Base-by-base conservation (phyloP, 352 stramenopile species). In the Pseudoperonospora humuli region DNA sequence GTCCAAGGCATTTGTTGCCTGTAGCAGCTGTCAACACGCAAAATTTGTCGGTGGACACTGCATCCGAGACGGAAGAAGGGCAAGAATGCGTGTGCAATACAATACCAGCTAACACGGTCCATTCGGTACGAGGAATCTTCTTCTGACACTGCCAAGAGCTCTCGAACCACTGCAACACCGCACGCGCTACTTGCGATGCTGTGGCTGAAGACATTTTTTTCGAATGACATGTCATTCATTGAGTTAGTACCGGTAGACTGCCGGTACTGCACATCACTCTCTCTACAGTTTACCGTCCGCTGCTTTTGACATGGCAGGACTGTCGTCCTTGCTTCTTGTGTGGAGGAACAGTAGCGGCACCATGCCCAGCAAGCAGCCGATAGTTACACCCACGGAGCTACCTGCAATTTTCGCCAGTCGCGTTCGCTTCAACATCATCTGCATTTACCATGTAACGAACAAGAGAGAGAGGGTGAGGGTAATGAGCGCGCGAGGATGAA, bases 1-100 rank as follows among this genome's bases (percentile, higher is more conserved):
- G 41, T 1, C 77, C 80, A n/a, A 93, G 65, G 33, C 81, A 93
- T 46, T 93, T 93, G 47, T 69, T 91, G 45, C 81, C 81, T 0
- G 81, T 84, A 13, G 67, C 77, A 7, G 45, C 50, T 26, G 67
- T 45, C 25, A 93, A 20, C 2, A 91, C 74, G 14, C 68, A 64
- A 27, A 68, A 64, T n/a, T 23, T 29, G 25, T 59, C 42, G 19
- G 19, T 34, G 3, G 9, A 26, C 10, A 44, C 49, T 34, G 28
- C 3, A 3, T 39, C 7, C 24, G 13, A 7, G 20, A 14, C 24
- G 4, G 25, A 19, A 25, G 33, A 14, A 14, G 19, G 14, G 23
- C 35, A 19, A 34, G 17, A 9, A 17, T 35, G 17, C 15, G 58
- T 39, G 19, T 52, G 45, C 21, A 84, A 29, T 29, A 86, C 74